Evolutionary conservation across 1,284 basidiomycete genomes (phyloP), one percentile per base, ranked within the genome.

Genomic region (Malassezia pachydermatis): DNA sequence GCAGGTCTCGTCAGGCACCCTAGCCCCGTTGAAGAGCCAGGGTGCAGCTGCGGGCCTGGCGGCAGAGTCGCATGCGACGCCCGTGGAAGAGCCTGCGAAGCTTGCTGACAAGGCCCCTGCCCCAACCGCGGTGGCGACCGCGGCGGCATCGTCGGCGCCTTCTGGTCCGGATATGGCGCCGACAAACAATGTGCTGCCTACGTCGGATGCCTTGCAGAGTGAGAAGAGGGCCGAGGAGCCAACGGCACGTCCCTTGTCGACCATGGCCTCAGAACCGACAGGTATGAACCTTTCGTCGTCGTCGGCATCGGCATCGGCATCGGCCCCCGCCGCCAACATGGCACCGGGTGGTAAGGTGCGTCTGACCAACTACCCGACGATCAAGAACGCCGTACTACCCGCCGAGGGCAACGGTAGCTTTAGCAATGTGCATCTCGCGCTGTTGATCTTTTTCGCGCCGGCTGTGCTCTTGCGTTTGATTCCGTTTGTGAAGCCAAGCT

Each of bases 401-500:
- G 63, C 59, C 10, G 68, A 70, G 45, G 68, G 68, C 48, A 74
- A 71, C 46, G 73, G 73, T 44, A 50, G 59, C 30, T 75, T 75
- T 66, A 67, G 48, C 65, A 74, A 75, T 60, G 32, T 70, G 54
- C 84, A 89, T 56, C 81, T 96, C 50, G 86, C 82, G 4, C 79
- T 76, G 20, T 77, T 84, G 69, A 52, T 69, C 45, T 52, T 69
- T 41, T 48, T 70, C 41, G 40, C 59, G 6, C 68, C 68, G 24
- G 68, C 68, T 23, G 40, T 69, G 16, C 55, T 70, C 36, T 50
- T 67, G 35, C 68, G 68, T 23, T 9, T 70, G 38, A 56, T 70
- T 27, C 68, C 68, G 27, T 67, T 70, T 40, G 57, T 70, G 43
- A 70, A 69, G 49, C 50, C 67, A 13, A 45, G 56, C 30, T 69